Percentiles rank a stretch among this genome's conserved stretches.
These are phyloP conservation scores for Herpetospermum pedunculosum DNA, from an alignment of 306 rosid genomes.

Conservation along the genomic window DNA sequence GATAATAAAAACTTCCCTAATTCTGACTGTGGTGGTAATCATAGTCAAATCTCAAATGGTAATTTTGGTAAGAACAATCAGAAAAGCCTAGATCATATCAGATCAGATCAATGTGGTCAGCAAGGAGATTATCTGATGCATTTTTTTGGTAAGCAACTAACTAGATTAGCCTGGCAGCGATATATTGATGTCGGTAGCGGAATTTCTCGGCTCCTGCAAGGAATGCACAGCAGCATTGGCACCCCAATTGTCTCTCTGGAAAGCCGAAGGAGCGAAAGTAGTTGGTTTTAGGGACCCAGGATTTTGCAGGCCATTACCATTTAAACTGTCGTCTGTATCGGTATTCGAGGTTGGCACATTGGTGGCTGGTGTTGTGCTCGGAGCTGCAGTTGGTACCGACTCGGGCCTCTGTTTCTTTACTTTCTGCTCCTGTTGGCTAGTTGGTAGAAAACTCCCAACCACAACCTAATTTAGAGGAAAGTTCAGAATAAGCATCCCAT, in stretches of 20 bases:
- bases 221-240: constrained; percentile 38
- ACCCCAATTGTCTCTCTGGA: constrained; percentile 66
- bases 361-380: constrained; percentile 24
- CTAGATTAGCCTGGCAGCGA: constrained; percentile 41
- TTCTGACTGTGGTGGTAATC: constrained; percentile 19
- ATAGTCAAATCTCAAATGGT: constrained; percentile 15
- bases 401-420: constrained; percentile 45
- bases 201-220: constrained; percentile 49
- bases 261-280: constrained; percentile 27
- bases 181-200: constrained; percentile 68
- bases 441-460: constrained; percentile 74
- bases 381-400: constrained; percentile 7
- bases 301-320: constrained; percentile 39
- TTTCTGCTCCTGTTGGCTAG: constrained; percentile 48
- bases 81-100: constrained; percentile 20
- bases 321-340: constrained; percentile 45
- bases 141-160: neutral
- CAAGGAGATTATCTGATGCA: constrained; percentile 4
- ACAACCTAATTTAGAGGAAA: constrained; percentile 30
- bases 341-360: constrained; percentile 24
- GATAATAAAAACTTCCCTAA: constrained; percentile 18
- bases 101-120: constrained; percentile 10
- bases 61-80: constrained; percentile 19
- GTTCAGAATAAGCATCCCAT: neutral
- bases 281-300: constrained; percentile 26